A percentile compares a stretch with the other conserved stretches of the same genome.
These are phyloP conservation scores for Candolleomyces efflorescens DNA, from an alignment of 768 basidiomycete genomes.

Conservation along the genomic window DNA sequence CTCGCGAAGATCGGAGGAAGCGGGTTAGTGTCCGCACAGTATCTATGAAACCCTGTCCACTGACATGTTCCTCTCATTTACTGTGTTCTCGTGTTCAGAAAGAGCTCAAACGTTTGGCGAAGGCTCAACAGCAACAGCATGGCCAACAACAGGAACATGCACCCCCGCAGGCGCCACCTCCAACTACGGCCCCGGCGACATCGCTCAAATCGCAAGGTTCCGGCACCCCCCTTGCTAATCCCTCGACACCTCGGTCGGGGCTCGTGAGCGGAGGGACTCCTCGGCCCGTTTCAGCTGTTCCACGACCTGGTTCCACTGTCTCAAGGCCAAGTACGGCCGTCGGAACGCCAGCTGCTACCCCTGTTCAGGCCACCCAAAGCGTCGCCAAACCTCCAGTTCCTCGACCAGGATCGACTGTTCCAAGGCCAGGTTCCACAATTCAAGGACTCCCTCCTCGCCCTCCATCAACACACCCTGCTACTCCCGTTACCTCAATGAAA, in stretches of 20 bases:
- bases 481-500: constrained; percentile 9
- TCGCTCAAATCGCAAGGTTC: constrained; percentile 4
- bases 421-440: constrained; percentile 20
- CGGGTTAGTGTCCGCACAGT: constrained; percentile 45
- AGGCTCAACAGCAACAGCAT: constrained; percentile 34
- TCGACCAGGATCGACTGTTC: constrained; percentile 24
- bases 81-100: constrained; percentile 40
- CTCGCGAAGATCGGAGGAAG: constrained; percentile 72
- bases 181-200: constrained; percentile 13
- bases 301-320: constrained; percentile 16
- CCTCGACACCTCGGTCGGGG: constrained; percentile 28
- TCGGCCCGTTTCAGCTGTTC: constrained; percentile 26
- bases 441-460: constrained; percentile 19
- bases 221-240: constrained; percentile 14
- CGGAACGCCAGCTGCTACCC: neutral
- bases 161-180: constrained; percentile 2
- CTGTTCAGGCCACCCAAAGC: neutral
- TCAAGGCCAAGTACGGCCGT: neutral
- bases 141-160: constrained; percentile 6
- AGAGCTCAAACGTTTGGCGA: constrained; percentile 67
- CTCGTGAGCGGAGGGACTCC: constrained; percentile 24
- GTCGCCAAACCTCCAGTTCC: constrained; percentile 9
- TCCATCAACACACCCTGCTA: constrained; percentile 18
- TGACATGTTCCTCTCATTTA: constrained; percentile 1
- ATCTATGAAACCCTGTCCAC: neutral